Evolutionary conservation across 805 yeast species (phyloP).

Genomic region (Lipomyces sp.): DNA sequence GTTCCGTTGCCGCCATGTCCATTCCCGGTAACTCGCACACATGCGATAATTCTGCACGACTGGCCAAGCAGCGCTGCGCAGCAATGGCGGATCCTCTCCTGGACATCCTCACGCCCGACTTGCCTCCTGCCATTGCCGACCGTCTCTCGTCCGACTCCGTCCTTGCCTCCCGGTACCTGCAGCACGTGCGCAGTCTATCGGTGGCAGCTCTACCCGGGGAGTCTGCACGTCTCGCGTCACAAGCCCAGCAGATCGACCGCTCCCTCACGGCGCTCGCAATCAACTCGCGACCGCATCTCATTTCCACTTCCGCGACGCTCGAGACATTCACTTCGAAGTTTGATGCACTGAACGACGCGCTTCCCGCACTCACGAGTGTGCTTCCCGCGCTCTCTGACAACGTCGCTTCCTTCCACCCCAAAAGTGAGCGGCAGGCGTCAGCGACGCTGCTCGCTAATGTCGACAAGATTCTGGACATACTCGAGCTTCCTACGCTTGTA

Average conservation of each 20-base stretch:
- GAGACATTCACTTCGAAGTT: slow-evolving; percentile 27
- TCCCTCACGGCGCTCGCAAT: slow-evolving; percentile 24
- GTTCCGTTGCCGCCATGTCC: too few species aligned
- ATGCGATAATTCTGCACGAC: too few species aligned
- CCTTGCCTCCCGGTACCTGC: slow-evolving; percentile 25
- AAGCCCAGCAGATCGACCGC: slow-evolving; percentile 25
- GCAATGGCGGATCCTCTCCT: slow-evolving; percentile 21
- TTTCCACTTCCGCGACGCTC: slow-evolving; percentile 25
- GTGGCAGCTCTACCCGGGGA: slow-evolving; percentile 28
- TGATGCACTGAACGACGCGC: slow-evolving; percentile 27
- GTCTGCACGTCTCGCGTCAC: slow-evolving; percentile 16
- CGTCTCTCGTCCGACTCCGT: background rate
- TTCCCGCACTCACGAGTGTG: slow-evolving; percentile 16
- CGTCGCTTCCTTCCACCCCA: slow-evolving; percentile 19
- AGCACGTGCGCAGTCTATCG: slow-evolving; percentile 31
- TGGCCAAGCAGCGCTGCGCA: too few species aligned
- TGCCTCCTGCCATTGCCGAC: slow-evolving; percentile 15
- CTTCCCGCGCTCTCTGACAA: slow-evolving; percentile 9
- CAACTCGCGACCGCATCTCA: slow-evolving; percentile 22
- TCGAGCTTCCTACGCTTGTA: slow-evolving; percentile 80
- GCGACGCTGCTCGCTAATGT: slow-evolving; percentile 55
- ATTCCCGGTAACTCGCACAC: too few species aligned
- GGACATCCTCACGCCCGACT: slow-evolving; percentile 24
- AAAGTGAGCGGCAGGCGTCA: slow-evolving; percentile 28
- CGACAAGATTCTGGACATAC: slow-evolving; percentile 68